Evolutionary conservation across 345 rosid genomes (phyloP), one percentile per base, ranked within the genome.

Genomic region (Hibiscus syriacus): DNA sequence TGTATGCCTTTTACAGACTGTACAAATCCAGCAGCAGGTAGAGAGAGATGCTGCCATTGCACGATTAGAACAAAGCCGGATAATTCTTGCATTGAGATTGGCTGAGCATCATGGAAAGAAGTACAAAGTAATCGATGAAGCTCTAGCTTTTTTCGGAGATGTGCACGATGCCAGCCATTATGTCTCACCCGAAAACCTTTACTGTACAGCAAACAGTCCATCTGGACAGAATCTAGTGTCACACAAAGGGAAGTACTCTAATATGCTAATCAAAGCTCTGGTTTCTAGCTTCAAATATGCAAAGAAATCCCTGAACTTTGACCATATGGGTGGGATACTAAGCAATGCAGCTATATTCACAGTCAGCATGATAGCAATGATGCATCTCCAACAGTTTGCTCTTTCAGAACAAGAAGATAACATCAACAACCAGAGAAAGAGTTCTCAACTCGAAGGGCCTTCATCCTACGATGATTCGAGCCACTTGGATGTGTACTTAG

Each of bases 1-100:
- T 58, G 32, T 71, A 9, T 39, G 70, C 45, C 73, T 45, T 36
- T 55, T 62, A 70, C 77, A 94, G 95, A 94, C 89, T 1, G 75
- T 94, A 54, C 92, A 94, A 68, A 74, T 74, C 27, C 95, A 91
- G 80, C 97, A 94, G 68, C 84, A 86, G 46, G 92, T 91, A 13
- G 97, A 94, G 82, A 82, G 87, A 79, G 97, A 90, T 82, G 83
- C 92, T 13, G 96, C 97, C 6, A 75, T 94, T 73, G 95, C 95
- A 17, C 81, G 86, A 68, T 71, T 94, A 71, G 95, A 94, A 70
- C 97, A 94, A 74, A 91, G 96, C 82, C 81, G 95, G 79, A 79
- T 87, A 16, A 62, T 94, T 68, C 92, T 94, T 14, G 92, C 95
- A 48, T 75, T 86, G 92, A 83, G 95, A 72, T 74, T 94, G 76